Evolutionary conservation across 2,329 filamentous ascomycete genomes (phyloP), one percentile per base, ranked within the genome.

Genomic region (Claviceps paspali): DNA sequence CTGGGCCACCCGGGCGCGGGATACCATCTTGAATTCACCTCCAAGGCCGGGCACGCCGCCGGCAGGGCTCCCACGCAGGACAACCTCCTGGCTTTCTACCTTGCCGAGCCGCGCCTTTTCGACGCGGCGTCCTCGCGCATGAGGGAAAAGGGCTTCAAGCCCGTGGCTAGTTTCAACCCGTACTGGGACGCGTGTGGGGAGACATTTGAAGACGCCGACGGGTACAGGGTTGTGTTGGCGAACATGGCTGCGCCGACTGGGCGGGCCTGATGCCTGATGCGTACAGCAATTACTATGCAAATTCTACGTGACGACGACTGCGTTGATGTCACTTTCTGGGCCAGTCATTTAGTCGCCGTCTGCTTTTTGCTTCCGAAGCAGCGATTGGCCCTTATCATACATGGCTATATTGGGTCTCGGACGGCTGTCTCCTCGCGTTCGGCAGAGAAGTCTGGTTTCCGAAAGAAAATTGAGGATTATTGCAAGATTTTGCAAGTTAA

Each of bases 151-250:
- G 62, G 60, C 1, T 57, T 59, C 27, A 36, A 32, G 10, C 42
- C 54, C 2, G 59, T 65, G 19, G 41, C 46, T 19, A 59, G 56
- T 42, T 57, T 54, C 41, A 66, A 65, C 41, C 59, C 60, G 5
- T 66, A 62, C 39, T 66, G 62, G 62, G 61, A 64, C 39, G 47
- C 49, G 4, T 57, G 51, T 43, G 63, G 62, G 14, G 60, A 54
- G 51, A 64, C 63, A 5, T 61, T 57, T 49, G 60, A 61, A 37
- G 62, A 66, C 45, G 49, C 59, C 8, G 64, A 67, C 49, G 63
- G 62, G 12, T 67, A 62, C 48, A 48, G 61, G 6, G 47, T 63
- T 28, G 62, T 66, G 26, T 46, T 67, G 24, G 59, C 50, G 18
- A 57, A 59, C 22, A 47, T 48, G 42, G 33, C 29, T 4, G n/a